Base-by-base conservation (phyloP, 2,329 filamentous ascomycete genomes). In the Xylariales sp. region DNA sequence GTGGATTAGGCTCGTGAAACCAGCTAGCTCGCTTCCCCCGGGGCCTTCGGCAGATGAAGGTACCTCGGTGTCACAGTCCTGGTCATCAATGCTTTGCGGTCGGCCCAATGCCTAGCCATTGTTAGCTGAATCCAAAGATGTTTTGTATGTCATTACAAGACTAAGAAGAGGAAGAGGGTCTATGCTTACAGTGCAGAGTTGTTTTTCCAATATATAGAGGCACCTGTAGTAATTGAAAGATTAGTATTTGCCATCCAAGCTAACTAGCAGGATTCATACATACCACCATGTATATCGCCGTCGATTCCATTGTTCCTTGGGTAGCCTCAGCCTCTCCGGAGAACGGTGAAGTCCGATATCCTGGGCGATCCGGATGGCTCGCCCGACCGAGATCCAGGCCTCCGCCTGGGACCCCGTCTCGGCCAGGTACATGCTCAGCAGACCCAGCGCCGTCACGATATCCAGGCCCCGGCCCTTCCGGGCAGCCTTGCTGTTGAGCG, bases 11-110 rank as follows among this genome's bases (percentile, higher is more conserved):
- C 31, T 21, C 12, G 18, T 33, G 31, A 33, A 33, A n/a, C 17
- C 31, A 18, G 31, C 19, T n/a, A 12, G 7, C 15, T 33, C 31
- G n/a, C 15, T 15, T 5, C 19, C 17, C 8, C 17, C 12, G 10
- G 12, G 15, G 10, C 14, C 30, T n/a, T 19, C 31, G n/a, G 10
- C 15, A 15, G 10, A 24, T 12, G 7, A 5, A 13, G 31, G 31
- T n/a, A 33, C 15, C 10, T 33, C 31, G 31, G 31, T n/a, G 12
- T 33, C 31, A 8, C 31, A 33, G 31, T 33, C 31, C n/a, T 33
- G 18, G 11, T 33, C 31, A 14, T 33, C 24, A 14, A 33, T 33
- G 10, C 18, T 21, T 14, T 21, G 31, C 5, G 31, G 31, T 15
- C 31, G 10, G 12, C 31, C 31, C 18, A 33, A n/a, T 18, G 31